These are phyloP conservation scores for Thalassiosira livingstoniorum DNA, from an alignment of 352 stramenopile genomes.

Conservation along the genomic window DNA sequence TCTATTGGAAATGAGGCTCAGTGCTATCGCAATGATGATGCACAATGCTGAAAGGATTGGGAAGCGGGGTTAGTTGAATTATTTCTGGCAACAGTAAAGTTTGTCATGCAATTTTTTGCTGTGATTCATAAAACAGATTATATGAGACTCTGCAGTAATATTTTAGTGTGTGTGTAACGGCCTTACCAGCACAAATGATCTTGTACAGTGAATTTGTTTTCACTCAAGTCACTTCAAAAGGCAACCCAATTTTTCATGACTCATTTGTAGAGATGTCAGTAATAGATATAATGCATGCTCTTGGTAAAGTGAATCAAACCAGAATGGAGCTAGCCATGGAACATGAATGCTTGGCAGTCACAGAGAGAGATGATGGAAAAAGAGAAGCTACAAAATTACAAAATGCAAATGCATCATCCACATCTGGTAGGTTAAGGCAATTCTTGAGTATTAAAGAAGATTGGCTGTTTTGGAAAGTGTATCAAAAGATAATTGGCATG, in stretches of 20 bases:
- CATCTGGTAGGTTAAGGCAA: too few species aligned
- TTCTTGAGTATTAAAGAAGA: too few species aligned
- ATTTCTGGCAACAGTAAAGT: background rate
- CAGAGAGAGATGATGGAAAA: background rate
- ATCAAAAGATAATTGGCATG: too few species aligned
- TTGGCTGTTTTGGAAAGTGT: too few species aligned
- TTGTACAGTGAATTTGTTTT: background rate
- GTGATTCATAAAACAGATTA: slow-evolving; percentile 8
- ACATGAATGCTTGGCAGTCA: background rate
- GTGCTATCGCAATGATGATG: background rate
- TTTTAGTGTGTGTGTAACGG: background rate
- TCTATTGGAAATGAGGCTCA: background rate
- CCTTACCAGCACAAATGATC: background rate
- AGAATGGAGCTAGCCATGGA: background rate
- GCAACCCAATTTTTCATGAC: background rate
- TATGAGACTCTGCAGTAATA: background rate
- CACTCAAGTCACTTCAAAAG: slow-evolving; percentile 3
- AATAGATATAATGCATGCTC: background rate
- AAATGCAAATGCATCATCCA: background rate
- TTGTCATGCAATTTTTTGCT: background rate
- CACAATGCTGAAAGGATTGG: background rate
- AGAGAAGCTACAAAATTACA: background rate
- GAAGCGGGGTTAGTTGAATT: background rate
- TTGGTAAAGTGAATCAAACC: background rate
- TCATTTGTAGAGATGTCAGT: background rate